These are phyloP conservation scores for Madurella mycetomatis DNA, from an alignment of 2,329 filamentous ascomycete genomes.

Conservation along the genomic window DNA sequence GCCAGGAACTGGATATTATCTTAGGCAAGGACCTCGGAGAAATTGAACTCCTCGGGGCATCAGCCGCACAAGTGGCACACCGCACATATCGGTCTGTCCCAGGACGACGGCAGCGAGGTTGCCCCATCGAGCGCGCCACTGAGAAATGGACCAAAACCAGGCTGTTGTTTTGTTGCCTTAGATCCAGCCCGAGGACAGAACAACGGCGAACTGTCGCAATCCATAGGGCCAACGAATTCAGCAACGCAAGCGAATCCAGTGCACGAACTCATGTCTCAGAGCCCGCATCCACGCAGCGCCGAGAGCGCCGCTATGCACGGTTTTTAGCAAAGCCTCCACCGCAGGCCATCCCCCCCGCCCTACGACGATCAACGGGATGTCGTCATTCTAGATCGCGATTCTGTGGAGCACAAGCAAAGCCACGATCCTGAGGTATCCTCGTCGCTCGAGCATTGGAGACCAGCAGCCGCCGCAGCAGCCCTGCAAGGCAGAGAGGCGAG, in stretches of 20 bases:
- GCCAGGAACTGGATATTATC: too few species aligned
- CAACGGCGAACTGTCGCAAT: too few species aligned
- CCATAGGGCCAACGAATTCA: too few species aligned
- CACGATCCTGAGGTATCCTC: not conserved
- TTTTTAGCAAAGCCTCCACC: constrained; percentile 4
- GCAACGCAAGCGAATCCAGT: too few species aligned
- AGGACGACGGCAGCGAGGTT: too few species aligned
- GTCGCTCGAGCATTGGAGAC: not conserved
- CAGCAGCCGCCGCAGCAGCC: not conserved
- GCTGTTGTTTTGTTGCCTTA: constrained; percentile 8
- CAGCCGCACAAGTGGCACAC: too few species aligned
- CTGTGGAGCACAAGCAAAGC: not conserved
- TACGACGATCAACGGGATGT: not conserved
- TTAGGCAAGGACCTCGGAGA: too few species aligned
- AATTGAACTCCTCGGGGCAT: too few species aligned
- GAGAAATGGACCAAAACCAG: not conserved
- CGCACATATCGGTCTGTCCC: too few species aligned
- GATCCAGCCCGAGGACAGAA: too few species aligned
- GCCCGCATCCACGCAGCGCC: not conserved
- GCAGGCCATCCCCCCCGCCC: not conserved
- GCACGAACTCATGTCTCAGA: not conserved
- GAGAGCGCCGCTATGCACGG: not conserved
- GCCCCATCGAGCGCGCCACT: too few species aligned
- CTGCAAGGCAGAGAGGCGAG: not conserved
- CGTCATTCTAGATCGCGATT: constrained; percentile 5